A percentile compares a stretch with the other conserved stretches of the same genome.
Evolutionary conservation across 495 filamentous ascomycete species (phyloP).

Genomic region (Xylaria telfairii): DNA sequence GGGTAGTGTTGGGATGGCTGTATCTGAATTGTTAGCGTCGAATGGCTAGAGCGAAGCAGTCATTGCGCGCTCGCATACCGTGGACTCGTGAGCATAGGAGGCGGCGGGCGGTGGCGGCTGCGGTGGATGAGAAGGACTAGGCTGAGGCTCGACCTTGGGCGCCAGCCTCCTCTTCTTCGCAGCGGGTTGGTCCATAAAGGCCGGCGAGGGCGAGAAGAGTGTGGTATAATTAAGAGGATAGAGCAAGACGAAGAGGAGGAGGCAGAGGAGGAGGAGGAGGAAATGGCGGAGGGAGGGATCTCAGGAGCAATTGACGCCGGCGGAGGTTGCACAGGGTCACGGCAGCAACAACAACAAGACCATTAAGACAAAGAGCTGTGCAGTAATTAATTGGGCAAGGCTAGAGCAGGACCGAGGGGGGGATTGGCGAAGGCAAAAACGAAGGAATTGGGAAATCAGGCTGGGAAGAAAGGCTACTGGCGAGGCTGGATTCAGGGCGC

Average conservation of each 20-base stretch:
- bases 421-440: slow-evolving; percentile 28
- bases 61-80: slow-evolving; percentile 36
- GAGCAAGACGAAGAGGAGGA: background rate
- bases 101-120: slow-evolving; percentile 20
- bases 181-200: slow-evolving; percentile 42
- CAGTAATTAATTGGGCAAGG: slow-evolving; percentile 8
- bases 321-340: slow-evolving; percentile 13
- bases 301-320: slow-evolving; percentile 27
- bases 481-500: slow-evolving; percentile 39
- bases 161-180: slow-evolving; percentile 46
- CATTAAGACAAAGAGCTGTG: slow-evolving; percentile 29
- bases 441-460: slow-evolving; percentile 39
- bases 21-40: slow-evolving; percentile 29
- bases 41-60: slow-evolving; percentile 24
- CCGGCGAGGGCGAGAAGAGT: slow-evolving; percentile 8
- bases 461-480: slow-evolving; percentile 34
- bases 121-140: slow-evolving; percentile 36
- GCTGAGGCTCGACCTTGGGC: slow-evolving; percentile 43
- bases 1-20: slow-evolving; percentile 36
- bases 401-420: background rate
- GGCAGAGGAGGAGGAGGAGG: background rate
- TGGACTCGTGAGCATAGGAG: slow-evolving; percentile 36
- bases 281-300: slow-evolving; percentile 4
- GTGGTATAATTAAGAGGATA: background rate
- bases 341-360: slow-evolving; percentile 26